These are phyloP conservation scores for Paramecium bursaria DNA, from an alignment of 73 alveolate genomes.

Conservation along the genomic window DNA sequence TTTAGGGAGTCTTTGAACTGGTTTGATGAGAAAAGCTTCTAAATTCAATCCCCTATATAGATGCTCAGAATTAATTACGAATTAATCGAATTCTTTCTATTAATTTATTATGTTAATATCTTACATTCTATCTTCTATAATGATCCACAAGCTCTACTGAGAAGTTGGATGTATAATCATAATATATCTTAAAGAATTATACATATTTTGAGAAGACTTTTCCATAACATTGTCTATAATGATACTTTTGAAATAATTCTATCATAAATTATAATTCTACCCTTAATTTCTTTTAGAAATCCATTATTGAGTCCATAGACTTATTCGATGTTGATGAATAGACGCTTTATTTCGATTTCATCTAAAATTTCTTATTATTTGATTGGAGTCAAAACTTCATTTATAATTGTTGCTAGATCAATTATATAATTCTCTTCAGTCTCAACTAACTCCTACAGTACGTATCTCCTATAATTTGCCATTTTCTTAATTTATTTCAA, in stretches of 20 bases:
- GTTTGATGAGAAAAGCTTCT: conserved; percentile 30
- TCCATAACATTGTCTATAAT: not conserved
- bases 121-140: not conserved
- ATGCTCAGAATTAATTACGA: too few species aligned
- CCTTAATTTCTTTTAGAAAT: conserved; percentile 19
- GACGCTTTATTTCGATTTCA: not conserved
- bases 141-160: not conserved
- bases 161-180: not conserved
- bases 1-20: conserved; percentile 49
- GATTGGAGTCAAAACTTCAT: not conserved
- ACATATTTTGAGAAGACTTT: conserved; percentile 35
- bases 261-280: not conserved
- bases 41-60: conserved; percentile 12
- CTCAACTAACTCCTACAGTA: conserved; percentile 29
- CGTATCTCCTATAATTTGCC: conserved; percentile 23
- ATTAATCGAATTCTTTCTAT: too few species aligned
- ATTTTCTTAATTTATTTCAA: conserved; percentile 3
- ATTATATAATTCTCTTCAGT: conserved; percentile 12
- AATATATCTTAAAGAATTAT: conserved; percentile 25
- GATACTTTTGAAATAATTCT: conserved; percentile 21
- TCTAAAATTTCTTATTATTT: not conserved
- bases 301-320: not conserved
- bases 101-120: not conserved
- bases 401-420: not conserved
- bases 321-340: conserved; percentile 6